Evolutionary conservation across 768 basidiomycete genomes (phyloP), one percentile per base, ranked within the genome.

Genomic region (Leccinum subtestaceum): DNA sequence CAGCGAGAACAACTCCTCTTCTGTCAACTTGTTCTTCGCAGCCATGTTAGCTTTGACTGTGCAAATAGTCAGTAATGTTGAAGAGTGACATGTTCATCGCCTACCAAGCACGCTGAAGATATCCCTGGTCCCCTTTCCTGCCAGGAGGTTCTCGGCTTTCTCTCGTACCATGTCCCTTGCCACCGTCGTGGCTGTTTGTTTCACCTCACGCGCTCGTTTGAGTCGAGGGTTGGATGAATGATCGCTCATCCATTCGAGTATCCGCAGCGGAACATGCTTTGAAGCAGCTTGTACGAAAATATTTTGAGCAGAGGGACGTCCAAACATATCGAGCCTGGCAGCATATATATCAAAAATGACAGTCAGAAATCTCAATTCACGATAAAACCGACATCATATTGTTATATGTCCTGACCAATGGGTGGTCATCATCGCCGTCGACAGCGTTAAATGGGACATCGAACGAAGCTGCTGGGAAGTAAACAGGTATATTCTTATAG

Each of bases 401-500:
- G 11, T 47, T 15, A 34, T 60, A 70, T 15, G 38, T 49, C 17
- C 1, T 59, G 10, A 48, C 55, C 13, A 68, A 11, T 3, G 62
- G 63, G 5, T 67, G 62, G 6, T 27, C n/a, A 36, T 59, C 47
- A 17, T 65, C 50, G 12, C 27, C 27, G 27, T 60, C 10, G 32
- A 66, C 4, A 15, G 58, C 34, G 3, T 73, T 74, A 40, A 83
- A 82, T 29, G 73, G 74, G 61, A 82, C 76, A 57, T 82, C 82
- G 60, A 84, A 84, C 21, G 15, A 23, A 4, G 2, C n/a, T 45
- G 12, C 8, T n/a, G n/a, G n/a, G n/a, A 5, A 43, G 8, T 43
- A 2, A 43, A n/a, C 9, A n/a, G 40, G 40, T 43, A 10, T 9
- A 50, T 12, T 11, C 1, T 52, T 29, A n/a, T 10, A 40, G 40